Percentiles rank a stretch among this genome's conserved stretches.
phyloP scores from a whole-genome alignment of 352 stramenopile species.

The Pythium apleroticum region DNA sequence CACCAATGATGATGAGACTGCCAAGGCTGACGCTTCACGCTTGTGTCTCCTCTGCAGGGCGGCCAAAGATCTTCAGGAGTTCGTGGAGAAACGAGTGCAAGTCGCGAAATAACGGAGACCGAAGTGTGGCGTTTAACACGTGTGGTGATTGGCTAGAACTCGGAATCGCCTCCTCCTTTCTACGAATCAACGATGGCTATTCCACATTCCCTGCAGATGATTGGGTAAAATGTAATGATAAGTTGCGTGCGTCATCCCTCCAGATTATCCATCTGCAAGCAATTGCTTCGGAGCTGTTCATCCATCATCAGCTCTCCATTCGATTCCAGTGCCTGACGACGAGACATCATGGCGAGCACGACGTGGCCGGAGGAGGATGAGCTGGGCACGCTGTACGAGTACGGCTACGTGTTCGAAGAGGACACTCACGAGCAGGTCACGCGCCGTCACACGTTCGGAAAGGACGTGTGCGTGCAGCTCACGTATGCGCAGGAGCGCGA shows the following conservation, averaged over 20 bases:
- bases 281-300: constrained; percentile 16
- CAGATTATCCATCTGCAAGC: background rate
- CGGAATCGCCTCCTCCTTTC: background rate
- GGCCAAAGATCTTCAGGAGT: constrained; percentile 75
- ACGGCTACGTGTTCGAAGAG: constrained; percentile 22
- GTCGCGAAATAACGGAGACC: constrained; percentile 28
- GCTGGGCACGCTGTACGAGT: constrained; percentile 22
- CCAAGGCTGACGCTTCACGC: background rate
- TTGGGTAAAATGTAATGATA: background rate
- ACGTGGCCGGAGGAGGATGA: constrained; percentile 22
- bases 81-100: constrained; percentile 69
- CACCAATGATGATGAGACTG: background rate
- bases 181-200: background rate
- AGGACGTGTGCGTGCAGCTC: constrained; percentile 63
- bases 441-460: constrained; percentile 59
- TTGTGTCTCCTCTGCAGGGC: constrained; percentile 35
- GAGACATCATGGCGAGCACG: constrained; percentile 10
- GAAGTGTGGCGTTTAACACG: constrained; percentile 1
- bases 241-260: constrained; percentile 1
- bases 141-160: constrained; percentile 18
- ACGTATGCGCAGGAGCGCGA: constrained; percentile 68
- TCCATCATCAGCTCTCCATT: background rate
- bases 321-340: background rate
- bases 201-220: background rate
- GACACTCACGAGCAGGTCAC: constrained; percentile 52